Evolutionary conservation across 495 filamentous ascomycete genomes (phyloP), one percentile per base, ranked within the genome.

Genomic region (Neurospora sublineolata): DNA sequence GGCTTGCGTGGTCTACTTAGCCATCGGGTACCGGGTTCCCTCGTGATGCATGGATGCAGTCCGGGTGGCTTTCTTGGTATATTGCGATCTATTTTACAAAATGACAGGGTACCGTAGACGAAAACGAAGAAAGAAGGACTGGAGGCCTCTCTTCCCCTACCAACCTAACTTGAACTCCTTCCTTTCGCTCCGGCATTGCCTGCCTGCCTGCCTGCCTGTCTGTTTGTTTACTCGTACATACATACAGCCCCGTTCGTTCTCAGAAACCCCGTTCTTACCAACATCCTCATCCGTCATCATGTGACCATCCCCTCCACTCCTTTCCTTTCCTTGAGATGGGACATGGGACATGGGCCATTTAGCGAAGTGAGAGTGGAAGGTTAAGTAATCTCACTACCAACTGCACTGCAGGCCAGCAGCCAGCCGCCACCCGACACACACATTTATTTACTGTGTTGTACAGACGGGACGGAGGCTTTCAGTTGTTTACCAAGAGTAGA

Each of bases 401-500:
- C 33, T 36, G 33, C 33, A 36, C 33, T 36, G 33, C 33, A 36
- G 4, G 33, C 33, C 33, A 36, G 33, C 33, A 42, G 40, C 14
- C 40, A 42, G 40, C 40, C 40, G 2, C 72, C 38, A 6, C n/a
- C n/a, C n/a, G n/a, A n/a, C 68, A 58, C 52, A 42, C 68, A 46
- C 18, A 10, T 44, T 39, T 39, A 10, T 44, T 39, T 39, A 39
- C 10, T 39, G 38, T 39, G 38, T 39, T 12, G 3, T 12, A 39
- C 38, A 39, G 38, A 38, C 10, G 37, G 37, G 38, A 14, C 18
- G 67, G 16, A 60, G 20, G 67, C 60, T 36, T 33, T n/a, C n/a
- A n/a, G n/a, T n/a, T 23, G 67, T 40, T 23, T 88, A 97, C 94
- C 94, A 97, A 72, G 88, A 88, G 82, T 94, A 94, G 79, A 92